Conservation (phyloP, 495 filamentous ascomycete genomes). For the Aspergillus homomorphus region DNA sequence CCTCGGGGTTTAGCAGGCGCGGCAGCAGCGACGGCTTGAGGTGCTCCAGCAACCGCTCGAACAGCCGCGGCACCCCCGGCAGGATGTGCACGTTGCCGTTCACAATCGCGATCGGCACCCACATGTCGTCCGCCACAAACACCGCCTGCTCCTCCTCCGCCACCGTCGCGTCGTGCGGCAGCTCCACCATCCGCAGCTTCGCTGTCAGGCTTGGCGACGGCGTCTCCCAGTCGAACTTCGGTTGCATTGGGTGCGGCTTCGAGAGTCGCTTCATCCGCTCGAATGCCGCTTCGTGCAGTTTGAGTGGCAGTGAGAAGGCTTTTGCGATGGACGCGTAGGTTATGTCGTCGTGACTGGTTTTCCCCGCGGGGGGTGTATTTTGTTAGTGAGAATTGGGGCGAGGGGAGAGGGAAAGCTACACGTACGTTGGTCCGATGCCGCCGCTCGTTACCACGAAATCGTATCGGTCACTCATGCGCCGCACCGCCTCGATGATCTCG, state of each 20-base stretch:
- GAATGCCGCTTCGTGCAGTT: constrained; percentile 71
- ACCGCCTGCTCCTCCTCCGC: constrained; percentile 63
- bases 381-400: background rate
- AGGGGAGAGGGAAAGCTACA: constrained; percentile 17
- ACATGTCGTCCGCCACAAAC: constrained; percentile 76
- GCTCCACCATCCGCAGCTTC: constrained; percentile 81
- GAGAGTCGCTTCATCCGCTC: constrained; percentile 80
- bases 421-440: constrained; percentile 90
- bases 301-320: constrained; percentile 73
- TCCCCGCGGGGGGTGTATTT: constrained; percentile 2
- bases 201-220: constrained; percentile 75
- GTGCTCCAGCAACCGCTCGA: constrained; percentile 71
- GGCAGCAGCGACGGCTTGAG: constrained; percentile 67
- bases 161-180: constrained; percentile 68
- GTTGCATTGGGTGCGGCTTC: constrained; percentile 64
- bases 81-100: constrained; percentile 94
- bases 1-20: constrained; percentile 70
- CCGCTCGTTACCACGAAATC: constrained; percentile 94
- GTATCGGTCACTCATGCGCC: constrained; percentile 80
- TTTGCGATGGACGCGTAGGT: constrained; percentile 93
- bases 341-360: constrained; percentile 95
- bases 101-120: constrained; percentile 85
- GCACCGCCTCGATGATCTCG: constrained; percentile 85
- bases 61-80: constrained; percentile 83
- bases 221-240: constrained; percentile 79